A percentile compares a stretch with the other conserved stretches of the same genome.
Conservation (phyloP, 129 eudicot species). For the Helianthus annuus region DNA sequence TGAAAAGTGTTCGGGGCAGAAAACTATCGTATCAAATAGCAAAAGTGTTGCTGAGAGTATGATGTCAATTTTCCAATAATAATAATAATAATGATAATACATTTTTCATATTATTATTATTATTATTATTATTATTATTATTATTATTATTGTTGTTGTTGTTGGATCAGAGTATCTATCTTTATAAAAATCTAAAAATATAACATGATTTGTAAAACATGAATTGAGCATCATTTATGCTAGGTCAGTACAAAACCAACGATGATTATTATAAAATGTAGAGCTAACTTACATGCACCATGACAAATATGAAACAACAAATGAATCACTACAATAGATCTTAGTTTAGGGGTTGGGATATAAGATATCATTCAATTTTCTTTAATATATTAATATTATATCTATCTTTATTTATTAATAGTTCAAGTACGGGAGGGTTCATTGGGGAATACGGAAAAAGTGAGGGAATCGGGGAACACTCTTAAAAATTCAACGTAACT, state of each 20-base stretch:
- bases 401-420: no score
- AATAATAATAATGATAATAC: not conserved
- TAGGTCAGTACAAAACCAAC: not conserved
- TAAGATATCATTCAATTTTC: not conserved
- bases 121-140: not conserved
- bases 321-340: slow-evolving; percentile 8
- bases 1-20: not conserved
- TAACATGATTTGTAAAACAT: not conserved
- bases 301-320: slow-evolving; percentile 24
- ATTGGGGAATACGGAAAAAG: no score
- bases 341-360: not conserved
- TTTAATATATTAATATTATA: not conserved
- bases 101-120: not conserved
- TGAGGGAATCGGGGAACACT: no score
- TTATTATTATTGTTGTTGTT: not conserved
- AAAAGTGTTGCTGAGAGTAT: not conserved
- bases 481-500: no score
- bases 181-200: no score
- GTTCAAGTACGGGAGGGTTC: no score
- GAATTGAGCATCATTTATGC: not conserved
- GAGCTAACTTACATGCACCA: not conserved
- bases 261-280: not conserved
- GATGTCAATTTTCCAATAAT: not conserved
- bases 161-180: no score
- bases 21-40: not conserved